phyloP scores from a whole-genome alignment of 768 basidiomycete species.

The Trametes sanguinea region DNA sequence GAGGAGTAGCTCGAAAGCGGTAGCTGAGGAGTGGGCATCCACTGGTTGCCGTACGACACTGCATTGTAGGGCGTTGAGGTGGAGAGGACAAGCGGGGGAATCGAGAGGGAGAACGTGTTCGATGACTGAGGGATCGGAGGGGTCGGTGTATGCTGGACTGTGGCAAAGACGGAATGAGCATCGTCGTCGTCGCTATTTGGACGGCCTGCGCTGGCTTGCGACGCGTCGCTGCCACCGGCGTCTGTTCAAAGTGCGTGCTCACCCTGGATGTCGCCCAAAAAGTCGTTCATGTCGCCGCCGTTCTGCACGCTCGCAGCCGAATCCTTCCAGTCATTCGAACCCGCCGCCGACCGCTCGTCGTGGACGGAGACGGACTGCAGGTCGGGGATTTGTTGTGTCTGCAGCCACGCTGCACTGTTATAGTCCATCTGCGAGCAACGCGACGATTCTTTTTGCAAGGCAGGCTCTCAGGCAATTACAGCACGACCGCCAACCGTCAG shows the following conservation, averaged over 20 bases:
- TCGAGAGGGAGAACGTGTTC: conserved; percentile 39
- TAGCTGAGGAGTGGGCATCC: conserved; percentile 40
- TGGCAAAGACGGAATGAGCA: conserved; percentile 14
- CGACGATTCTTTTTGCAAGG: conserved; percentile 42
- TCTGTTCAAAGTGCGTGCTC: conserved; percentile 31
- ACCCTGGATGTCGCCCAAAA: conserved; percentile 47
- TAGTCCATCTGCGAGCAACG: conserved; percentile 45
- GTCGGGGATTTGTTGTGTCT: conserved; percentile 39
- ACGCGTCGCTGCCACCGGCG: conserved; percentile 23
- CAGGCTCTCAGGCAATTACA: conserved; percentile 45
- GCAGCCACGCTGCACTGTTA: conserved; percentile 44
- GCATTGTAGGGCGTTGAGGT: conserved; percentile 50
- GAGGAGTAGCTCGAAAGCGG: conserved; percentile 78
- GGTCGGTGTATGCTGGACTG: conserved; percentile 37
- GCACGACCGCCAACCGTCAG: conserved; percentile 30
- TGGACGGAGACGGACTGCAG: conserved; percentile 21
- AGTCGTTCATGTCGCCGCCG: conserved; percentile 42
- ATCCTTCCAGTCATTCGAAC: conserved; percentile 34
- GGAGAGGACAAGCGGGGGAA: conserved; percentile 42
- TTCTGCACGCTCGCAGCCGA: conserved; percentile 36
- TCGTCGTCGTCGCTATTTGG: not conserved
- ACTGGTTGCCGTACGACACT: conserved; percentile 50
- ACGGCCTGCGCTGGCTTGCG: conserved; percentile 7
- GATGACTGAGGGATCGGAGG: conserved; percentile 42
- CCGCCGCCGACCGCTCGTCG: conserved; percentile 25